Conservation (phyloP, 345 rosid genomes). For the Schrenkiella parvula region DNA sequence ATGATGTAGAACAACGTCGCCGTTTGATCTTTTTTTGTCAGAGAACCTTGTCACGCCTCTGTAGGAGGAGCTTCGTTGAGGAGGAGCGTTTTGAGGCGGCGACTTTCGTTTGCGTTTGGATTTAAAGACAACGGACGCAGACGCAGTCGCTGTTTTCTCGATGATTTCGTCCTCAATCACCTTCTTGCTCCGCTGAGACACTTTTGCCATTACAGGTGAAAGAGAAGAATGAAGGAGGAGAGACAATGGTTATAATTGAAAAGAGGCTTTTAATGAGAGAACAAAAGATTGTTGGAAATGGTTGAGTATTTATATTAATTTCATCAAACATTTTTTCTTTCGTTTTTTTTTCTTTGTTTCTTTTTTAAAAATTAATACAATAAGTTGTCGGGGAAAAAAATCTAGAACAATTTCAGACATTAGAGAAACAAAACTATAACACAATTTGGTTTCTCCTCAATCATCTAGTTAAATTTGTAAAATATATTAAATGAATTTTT, state of each 20-base stretch:
- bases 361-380: neutral
- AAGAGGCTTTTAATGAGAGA: neutral
- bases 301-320: slow-evolving; percentile 24
- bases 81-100: slow-evolving; percentile 71
- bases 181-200: slow-evolving; percentile 24
- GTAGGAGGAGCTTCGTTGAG: slow-evolving; percentile 80
- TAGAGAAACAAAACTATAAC: neutral
- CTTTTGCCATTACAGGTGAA: slow-evolving; percentile 28
- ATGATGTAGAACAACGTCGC: neutral
- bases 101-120: slow-evolving; percentile 72
- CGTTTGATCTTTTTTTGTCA: neutral
- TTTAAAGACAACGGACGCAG: slow-evolving; percentile 35
- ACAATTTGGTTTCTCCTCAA: neutral
- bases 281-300: slow-evolving; percentile 17
- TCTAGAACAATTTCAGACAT: too few species aligned
- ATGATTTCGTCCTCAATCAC: neutral
- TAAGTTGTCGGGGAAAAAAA: too few species aligned
- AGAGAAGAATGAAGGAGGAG: neutral
- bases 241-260: neutral
- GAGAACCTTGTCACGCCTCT: slow-evolving; percentile 83
- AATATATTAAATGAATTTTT: too few species aligned
- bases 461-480: neutral
- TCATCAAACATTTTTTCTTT: neutral
- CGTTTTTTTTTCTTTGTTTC: neutral
- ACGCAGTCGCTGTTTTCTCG: slow-evolving; percentile 15